These are phyloP conservation scores for Ophiobolus disseminans DNA, from an alignment of 2,329 filamentous ascomycete genomes.

Conservation along the genomic window DNA sequence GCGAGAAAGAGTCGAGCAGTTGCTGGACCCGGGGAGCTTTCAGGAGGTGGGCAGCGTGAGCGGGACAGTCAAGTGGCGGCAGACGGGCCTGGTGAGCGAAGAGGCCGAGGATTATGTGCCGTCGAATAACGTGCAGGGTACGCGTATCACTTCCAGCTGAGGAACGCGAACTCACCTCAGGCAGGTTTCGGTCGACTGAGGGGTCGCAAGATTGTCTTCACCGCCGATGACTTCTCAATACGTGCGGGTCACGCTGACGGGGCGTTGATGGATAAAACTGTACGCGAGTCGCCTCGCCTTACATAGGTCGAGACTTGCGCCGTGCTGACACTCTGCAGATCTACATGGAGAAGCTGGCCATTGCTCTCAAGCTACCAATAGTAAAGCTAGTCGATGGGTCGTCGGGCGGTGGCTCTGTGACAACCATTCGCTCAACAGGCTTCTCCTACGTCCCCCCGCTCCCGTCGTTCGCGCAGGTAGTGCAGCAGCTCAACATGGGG, in stretches of 20 bases:
- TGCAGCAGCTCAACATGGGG: constrained; percentile 66
- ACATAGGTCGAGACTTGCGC: background rate
- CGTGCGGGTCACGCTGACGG: constrained; percentile 71
- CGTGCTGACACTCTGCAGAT: constrained; percentile 43
- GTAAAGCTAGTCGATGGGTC: constrained; percentile 70
- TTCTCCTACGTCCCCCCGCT: constrained; percentile 68
- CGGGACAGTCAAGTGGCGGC: constrained; percentile 66
- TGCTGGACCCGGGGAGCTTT: constrained; percentile 65
- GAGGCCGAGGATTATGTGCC: constrained; percentile 62
- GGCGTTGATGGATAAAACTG: constrained; percentile 63
- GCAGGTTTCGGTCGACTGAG: constrained; percentile 58
- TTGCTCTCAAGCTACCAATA: constrained; percentile 65
- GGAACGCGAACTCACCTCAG: constrained; percentile 4
- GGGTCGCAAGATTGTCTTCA: constrained; percentile 64
- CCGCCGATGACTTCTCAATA: constrained; percentile 69
- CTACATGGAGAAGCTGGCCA: constrained; percentile 67
- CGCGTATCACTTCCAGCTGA: background rate
- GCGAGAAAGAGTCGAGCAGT: constrained; percentile 63
- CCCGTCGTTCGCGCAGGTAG: constrained; percentile 59
- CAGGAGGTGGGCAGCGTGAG: constrained; percentile 67
- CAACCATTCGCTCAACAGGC: constrained; percentile 62
- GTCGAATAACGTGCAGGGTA: constrained; percentile 67
- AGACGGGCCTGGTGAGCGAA: constrained; percentile 54
- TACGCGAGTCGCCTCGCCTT: constrained; percentile 9
- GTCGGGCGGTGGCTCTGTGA: constrained; percentile 68